Percentiles rank a stretch among this genome's conserved stretches.
These are phyloP conservation scores for Coemansia sp. DNA, from an alignment of 192 early-diverging fungal genomes.

Conservation along the genomic window DNA sequence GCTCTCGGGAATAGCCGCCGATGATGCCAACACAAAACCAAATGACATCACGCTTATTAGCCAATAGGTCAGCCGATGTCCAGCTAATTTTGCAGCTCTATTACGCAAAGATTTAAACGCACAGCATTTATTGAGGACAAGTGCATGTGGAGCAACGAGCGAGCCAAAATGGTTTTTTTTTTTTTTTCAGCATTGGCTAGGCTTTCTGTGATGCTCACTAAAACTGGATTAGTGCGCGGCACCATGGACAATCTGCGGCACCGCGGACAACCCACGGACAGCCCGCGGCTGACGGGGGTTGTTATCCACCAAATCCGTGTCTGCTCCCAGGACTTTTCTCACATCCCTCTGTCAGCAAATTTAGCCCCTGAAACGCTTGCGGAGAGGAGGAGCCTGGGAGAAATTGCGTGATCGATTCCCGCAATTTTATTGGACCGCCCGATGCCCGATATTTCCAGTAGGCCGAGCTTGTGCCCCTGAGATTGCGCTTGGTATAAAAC, in stretches of 20 bases:
- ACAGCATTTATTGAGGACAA: conserved; percentile 27
- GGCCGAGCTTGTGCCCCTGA: background rate
- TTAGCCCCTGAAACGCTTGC: background rate
- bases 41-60: conserved; percentile 14
- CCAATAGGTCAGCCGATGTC: conserved; percentile 9
- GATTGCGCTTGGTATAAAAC: background rate
- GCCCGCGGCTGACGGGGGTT: conserved; percentile 17
- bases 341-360: background rate
- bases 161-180: no score
- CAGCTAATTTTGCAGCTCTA: conserved; percentile 20
- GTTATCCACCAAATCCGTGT: background rate
- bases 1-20: conserved; percentile 12
- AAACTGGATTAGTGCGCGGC: background rate
- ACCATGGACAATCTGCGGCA: conserved; percentile 9
- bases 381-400: background rate
- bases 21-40: conserved; percentile 4
- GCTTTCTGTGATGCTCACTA: no score
- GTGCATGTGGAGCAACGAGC: background rate
- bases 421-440: conserved; percentile 4
- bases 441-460: background rate
- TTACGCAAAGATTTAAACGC: conserved; percentile 18
- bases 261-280: no score
- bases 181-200: no score
- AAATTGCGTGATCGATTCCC: conserved; percentile 28
- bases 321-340: background rate